Percentiles rank a stretch among this genome's conserved stretches.
These are phyloP conservation scores for Rhizopus microsporus DNA, from an alignment of 371 early-diverging fungal genomes.

Conservation along the genomic window DNA sequence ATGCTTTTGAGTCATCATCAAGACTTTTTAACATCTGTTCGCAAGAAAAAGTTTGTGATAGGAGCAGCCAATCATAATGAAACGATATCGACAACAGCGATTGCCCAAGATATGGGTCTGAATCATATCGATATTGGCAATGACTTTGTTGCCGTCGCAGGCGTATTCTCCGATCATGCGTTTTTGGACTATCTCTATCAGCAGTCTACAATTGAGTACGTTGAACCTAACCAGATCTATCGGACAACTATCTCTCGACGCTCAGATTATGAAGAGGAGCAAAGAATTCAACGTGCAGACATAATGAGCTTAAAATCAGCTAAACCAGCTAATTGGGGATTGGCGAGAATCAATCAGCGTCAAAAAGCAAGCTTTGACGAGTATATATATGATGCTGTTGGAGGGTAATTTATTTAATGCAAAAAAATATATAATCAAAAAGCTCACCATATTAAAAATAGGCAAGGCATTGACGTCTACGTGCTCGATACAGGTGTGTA, in stretches of 20 bases:
- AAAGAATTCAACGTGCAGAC: slow-evolving; percentile 2
- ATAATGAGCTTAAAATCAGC: slow-evolving; percentile 11
- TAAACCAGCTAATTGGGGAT: slow-evolving; percentile 57
- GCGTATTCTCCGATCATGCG: slow-evolving; percentile 24
- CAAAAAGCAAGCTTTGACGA: slow-evolving; percentile 27
- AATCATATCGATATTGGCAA: slow-evolving; percentile 17
- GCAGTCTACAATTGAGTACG: slow-evolving; percentile 47
- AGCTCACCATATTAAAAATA: not conserved
- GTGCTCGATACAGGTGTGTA: slow-evolving; percentile 80
- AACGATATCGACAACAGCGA: slow-evolving; percentile 1
- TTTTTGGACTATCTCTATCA: slow-evolving; percentile 35
- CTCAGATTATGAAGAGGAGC: not conserved
- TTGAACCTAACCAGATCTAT: slow-evolving; percentile 52
- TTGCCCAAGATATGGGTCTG: slow-evolving; percentile 14
- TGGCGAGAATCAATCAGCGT: slow-evolving; percentile 57
- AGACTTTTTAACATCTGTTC: slow-evolving; percentile 17
- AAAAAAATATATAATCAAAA: not conserved
- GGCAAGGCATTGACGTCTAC: slow-evolving; percentile 64
- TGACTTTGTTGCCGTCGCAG: slow-evolving; percentile 21
- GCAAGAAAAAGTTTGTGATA: not conserved
- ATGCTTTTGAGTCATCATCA: slow-evolving; percentile 17
- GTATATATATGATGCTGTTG: slow-evolving; percentile 48
- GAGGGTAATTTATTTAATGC: slow-evolving; percentile 38
- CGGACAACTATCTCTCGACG: slow-evolving; percentile 13
- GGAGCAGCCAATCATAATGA: slow-evolving; percentile 1